phyloP scores from a whole-genome alignment of 257 asterid species.

The Eucommia ulmoides region DNA sequence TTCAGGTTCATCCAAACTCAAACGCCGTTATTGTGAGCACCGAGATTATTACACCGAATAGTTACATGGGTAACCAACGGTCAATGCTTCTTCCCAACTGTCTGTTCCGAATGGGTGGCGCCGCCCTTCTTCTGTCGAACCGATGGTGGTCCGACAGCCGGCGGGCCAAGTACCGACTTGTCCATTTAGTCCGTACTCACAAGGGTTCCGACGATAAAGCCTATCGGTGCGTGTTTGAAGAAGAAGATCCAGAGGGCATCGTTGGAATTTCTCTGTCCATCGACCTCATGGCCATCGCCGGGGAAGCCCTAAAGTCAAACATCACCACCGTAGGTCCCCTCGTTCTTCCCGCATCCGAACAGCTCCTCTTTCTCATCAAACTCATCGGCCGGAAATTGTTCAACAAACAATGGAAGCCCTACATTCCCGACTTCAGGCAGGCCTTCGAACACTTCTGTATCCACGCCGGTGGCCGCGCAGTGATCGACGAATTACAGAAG shows the following conservation, averaged over 20 bases:
- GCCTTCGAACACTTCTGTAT: conserved; percentile 75
- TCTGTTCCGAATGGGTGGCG: conserved; percentile 24
- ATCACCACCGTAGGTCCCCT: conserved; percentile 56
- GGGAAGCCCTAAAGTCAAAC: conserved; percentile 47
- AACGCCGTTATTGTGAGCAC: conserved; percentile 44
- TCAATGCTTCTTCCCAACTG: conserved; percentile 23
- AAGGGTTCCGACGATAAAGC: conserved; percentile 41
- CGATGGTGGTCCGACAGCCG: not conserved
- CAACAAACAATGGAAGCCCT: conserved; percentile 23
- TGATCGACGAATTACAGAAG: conserved; percentile 61
- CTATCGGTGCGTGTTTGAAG: conserved; percentile 36
- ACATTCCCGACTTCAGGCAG: conserved; percentile 41
- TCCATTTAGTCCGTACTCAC: conserved; percentile 44
- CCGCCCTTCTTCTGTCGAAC: conserved; percentile 19
- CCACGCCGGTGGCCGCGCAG: conserved; percentile 71
- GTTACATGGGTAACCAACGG: conserved; percentile 19
- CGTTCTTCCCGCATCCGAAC: conserved; percentile 56
- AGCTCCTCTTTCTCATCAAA: conserved; percentile 25
- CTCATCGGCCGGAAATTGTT: conserved; percentile 25
- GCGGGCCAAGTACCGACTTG: conserved; percentile 32
- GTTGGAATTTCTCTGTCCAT: conserved; percentile 42
- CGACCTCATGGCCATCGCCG: conserved; percentile 47
- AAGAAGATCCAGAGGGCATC: conserved; percentile 41
- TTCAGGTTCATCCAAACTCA: conserved; percentile 35
- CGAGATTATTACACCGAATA: conserved; percentile 26